A percentile compares a stretch with the other conserved stretches of the same genome.
Conservation (phyloP, 805 yeast genomes). For the Helenozyma baotianmanensis region DNA sequence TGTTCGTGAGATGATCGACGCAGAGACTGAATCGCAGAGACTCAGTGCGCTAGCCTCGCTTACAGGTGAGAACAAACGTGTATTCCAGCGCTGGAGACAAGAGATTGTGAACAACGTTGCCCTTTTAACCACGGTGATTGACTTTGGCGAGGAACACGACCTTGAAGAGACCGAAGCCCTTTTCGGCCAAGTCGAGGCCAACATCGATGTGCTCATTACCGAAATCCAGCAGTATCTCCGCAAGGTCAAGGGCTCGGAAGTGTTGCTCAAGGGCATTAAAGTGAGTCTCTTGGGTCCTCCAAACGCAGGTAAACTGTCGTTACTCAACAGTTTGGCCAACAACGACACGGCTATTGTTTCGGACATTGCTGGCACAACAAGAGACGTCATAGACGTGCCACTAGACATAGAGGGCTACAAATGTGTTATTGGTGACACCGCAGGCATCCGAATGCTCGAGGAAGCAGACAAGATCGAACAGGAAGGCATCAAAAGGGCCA, state of each 20-base stretch:
- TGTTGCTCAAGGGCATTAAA: slow-evolving; percentile 68
- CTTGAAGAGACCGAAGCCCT: slow-evolving; percentile 58
- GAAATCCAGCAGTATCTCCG: slow-evolving; percentile 44
- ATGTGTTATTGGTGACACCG: slow-evolving; percentile 84
- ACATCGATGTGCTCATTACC: slow-evolving; percentile 35
- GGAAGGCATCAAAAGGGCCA: slow-evolving; percentile 82
- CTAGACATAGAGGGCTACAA: slow-evolving; percentile 81
- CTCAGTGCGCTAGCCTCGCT: slow-evolving; percentile 68
- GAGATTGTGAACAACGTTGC: slow-evolving; percentile 65
- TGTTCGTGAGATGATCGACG: slow-evolving; percentile 79
- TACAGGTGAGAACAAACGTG: slow-evolving; percentile 56
- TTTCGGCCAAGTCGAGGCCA: slow-evolving; percentile 44
- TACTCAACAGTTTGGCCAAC: slow-evolving; percentile 69
- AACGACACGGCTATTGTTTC: slow-evolving; percentile 90
- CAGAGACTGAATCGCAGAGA: slow-evolving; percentile 90
- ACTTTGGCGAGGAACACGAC: slow-evolving; percentile 92
- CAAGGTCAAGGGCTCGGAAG: slow-evolving; percentile 53
- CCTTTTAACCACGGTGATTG: slow-evolving; percentile 79
- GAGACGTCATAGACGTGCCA: slow-evolving; percentile 81
- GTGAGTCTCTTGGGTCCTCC: slow-evolving; percentile 84
- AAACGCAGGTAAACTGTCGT: slow-evolving; percentile 92
- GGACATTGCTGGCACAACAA: slow-evolving; percentile 86
- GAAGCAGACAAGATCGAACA: slow-evolving; percentile 57
- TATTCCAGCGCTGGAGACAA: slow-evolving; percentile 64
- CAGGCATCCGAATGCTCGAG: slow-evolving; percentile 64